Base-by-base conservation (phyloP, 495 filamentous ascomycete genomes). In the Saxophila tyrrhenica region DNA sequence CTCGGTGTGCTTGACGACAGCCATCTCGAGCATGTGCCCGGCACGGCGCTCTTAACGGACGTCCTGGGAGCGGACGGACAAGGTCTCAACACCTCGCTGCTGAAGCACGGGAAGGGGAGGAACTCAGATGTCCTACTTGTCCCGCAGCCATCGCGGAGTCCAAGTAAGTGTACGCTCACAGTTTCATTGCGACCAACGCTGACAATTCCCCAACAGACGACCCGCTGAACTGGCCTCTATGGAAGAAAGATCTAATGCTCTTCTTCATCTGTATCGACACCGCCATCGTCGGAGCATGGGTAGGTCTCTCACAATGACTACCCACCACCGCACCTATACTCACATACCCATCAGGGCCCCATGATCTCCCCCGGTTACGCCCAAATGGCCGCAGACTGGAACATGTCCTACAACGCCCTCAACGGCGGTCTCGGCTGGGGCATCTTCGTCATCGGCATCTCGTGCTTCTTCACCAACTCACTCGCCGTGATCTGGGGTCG, bases 401-500 rank as follows among this genome's bases (percentile, higher is more conserved):
- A 69, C 21, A 72, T 73, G 19, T 64, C 65, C 22, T 69, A 73
- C 44, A 64, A 61, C 20, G 60, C 64, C 10, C 62, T 75, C 7
- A 60, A 71, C 20, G 67, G 69, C 32, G 67, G 67, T 20, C 70
- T 71, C 1, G 71, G 73, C 25, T 78, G 73, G 65, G 69, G 72
- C 17, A 70, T 77, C 52, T 62, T 77, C 56, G 61, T 73, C 2
- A 73, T 78, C 39, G 78, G 76, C 1, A 59, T 77, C 22, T 73
- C 75, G 7, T 75, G 74, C 39, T 76, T 85, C 57, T 58, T 85
- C 25, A 75, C 76, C 44, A 82, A 82, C 53, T 80, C 78, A 1
- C 61, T 84, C 17, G 78, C 78, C 5, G 79, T 82, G 25, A 76
- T 83, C 51, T 73, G 75, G 64, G 82, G 82, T 1, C 77, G 80